Base-by-base conservation (phyloP, 768 basidiomycete species). In the Suillus lakei region DNA sequence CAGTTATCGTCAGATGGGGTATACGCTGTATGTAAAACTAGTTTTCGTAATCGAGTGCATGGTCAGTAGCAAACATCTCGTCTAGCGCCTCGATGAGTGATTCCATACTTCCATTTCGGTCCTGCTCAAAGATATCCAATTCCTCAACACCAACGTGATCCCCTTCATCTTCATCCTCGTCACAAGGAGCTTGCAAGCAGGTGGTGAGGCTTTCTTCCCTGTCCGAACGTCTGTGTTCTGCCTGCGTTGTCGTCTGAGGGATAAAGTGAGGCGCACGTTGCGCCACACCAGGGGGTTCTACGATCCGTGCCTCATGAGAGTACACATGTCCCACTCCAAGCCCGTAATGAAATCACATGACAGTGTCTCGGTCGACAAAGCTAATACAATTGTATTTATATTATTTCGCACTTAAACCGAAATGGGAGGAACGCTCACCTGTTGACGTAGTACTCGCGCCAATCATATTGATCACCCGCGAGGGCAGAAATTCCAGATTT, bases 241-340 rank as follows among this genome's bases (percentile, higher is more conserved):
- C 10, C 38, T 39, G 38, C 12, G 38, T 12, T 39, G 38, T 39
- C 12, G 38, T 39, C 38, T 39, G 38, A 13, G 12, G 38, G 38
- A 39, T 13, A 39, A 13, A 13, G 38, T 39, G 38, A 39, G 38
- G 38, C 12, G 38, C 38, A 10, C 12, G 2, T 39, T 39, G 38
- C 38, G 38, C 38, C 38, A 13, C 12, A 39, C 1, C 2, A 39
- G 38, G 38, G 38, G 12, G 12, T 39, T 39, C 38, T 39, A 13
- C 12, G 38, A 39, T 39, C 12, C 12, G 38, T 1, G 38, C 38
- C 38, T 39, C 38, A 60, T 43, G 43, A 38, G 56, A 23, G 30
- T 61, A 30, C 30, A 63, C 28, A 23, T 63, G 62, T 12, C 62
- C 62, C n/a, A 63, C 62, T 8, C 48, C 62, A 30, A 60, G 48